A percentile compares a stretch with the other conserved stretches of the same genome.
phyloP scores from a whole-genome alignment of 1,284 basidiomycete species.

The Paramarasmius palmivorus region DNA sequence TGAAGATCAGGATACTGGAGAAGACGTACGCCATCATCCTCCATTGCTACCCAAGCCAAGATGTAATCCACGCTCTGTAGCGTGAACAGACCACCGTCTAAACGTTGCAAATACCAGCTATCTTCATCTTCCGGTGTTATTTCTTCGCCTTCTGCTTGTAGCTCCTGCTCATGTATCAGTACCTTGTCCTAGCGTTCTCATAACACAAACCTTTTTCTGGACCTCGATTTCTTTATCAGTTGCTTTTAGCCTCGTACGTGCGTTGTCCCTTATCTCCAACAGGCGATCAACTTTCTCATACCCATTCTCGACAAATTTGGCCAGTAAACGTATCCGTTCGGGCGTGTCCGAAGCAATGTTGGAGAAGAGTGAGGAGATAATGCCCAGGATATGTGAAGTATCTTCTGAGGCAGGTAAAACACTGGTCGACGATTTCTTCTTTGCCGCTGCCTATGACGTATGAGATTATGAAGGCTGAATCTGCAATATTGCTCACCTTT shows the following conservation, averaged over 20 bases:
- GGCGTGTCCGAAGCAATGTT: constrained; percentile 87
- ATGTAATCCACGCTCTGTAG: constrained; percentile 93
- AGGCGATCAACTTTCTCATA: constrained; percentile 95
- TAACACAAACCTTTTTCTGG: constrained; percentile 60
- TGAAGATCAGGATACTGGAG: constrained; percentile 1
- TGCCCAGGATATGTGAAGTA: constrained; percentile 83
- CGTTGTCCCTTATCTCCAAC: constrained; percentile 81
- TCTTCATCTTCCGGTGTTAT: constrained; percentile 68
- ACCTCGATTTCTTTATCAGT: constrained; percentile 64
- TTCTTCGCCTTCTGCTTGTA: constrained; percentile 59
- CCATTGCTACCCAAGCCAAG: constrained; percentile 94
- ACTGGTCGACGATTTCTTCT: constrained; percentile 57
- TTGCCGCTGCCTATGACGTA: constrained; percentile 42
- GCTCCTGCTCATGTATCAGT: constrained; percentile 40
- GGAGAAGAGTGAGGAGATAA: constrained; percentile 87
- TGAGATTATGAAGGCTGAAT: constrained; percentile 1
- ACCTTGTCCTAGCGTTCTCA: not conserved
- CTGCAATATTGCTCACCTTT: constrained; percentile 55
- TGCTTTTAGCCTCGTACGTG: constrained; percentile 55
- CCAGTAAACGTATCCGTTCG: constrained; percentile 78
- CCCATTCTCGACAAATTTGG: constrained; percentile 90
- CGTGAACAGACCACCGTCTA: constrained; percentile 87
- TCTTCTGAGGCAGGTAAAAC: constrained; percentile 75
- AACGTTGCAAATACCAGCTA: constrained; percentile 77
- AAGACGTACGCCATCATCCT: constrained; percentile 89